phyloP scores from a whole-genome alignment of 805 yeast genomes.

The Metschnikowia matae region DNA sequence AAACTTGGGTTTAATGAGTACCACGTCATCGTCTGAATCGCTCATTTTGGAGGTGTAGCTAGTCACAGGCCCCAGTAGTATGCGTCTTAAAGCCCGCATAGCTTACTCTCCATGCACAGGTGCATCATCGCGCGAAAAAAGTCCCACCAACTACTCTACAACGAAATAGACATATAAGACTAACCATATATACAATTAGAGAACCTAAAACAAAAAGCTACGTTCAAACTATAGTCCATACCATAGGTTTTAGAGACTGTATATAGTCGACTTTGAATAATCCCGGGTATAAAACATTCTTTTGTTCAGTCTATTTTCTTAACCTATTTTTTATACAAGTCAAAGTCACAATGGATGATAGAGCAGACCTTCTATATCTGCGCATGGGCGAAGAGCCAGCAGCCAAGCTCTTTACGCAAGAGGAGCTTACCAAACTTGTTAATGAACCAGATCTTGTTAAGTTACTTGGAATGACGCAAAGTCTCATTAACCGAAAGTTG shows the following conservation, averaged over 20 bases:
- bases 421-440: constrained; percentile 55
- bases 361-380: constrained; percentile 56
- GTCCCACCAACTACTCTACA: neutral
- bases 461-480: constrained; percentile 48
- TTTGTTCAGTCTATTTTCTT: too few species aligned
- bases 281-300: too few species aligned
- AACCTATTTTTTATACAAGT: too few species aligned
- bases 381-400: constrained; percentile 55
- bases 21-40: neutral
- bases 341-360: neutral
- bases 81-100: neutral
- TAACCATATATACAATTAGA: neutral
- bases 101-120: neutral
- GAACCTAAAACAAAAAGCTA: too few species aligned
- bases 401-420: constrained; percentile 57
- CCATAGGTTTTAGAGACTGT: too few species aligned
- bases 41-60: neutral
- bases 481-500: constrained; percentile 52
- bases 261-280: too few species aligned
- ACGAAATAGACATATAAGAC: too few species aligned
- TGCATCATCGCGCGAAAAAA: constrained; percentile 4
- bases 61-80: neutral
- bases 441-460: constrained; percentile 42
- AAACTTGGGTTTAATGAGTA: neutral
- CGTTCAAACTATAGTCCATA: too few species aligned